A percentile compares a stretch with the other conserved stretches of the same genome.
These are phyloP conservation scores for Iris macrosiphon DNA, from an alignment of 106 monocot species.

Conservation along the genomic window DNA sequence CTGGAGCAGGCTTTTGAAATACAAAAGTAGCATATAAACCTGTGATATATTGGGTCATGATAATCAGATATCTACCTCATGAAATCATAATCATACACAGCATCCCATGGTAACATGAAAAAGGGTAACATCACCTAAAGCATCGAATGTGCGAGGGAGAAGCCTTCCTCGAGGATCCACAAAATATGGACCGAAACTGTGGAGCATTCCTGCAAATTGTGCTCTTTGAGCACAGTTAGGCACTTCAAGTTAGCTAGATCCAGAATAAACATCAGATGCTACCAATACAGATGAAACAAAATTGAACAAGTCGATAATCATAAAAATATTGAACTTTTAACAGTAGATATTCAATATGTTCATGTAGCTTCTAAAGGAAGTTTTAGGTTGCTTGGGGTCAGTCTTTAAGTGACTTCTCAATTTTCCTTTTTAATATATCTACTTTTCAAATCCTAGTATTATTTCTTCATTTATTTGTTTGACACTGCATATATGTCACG, in stretches of 20 bases:
- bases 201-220: constrained; percentile 75
- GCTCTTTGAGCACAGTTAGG: constrained; percentile 34
- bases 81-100: neutral
- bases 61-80: neutral
- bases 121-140: constrained; percentile 40
- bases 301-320: neutral
- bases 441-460: no score
- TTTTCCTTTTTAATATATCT: no score
- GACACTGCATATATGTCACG: no score
- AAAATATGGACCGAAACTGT: constrained; percentile 55
- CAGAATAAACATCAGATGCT: neutral
- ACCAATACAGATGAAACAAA: neutral
- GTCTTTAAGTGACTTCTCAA: no score
- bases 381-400: no score
- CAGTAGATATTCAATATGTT: no score
- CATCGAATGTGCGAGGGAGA: constrained; percentile 65
- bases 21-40: constrained; percentile 88
- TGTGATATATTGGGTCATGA: constrained; percentile 10
- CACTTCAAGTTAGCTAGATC: neutral
- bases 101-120: no score
- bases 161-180: constrained; percentile 90
- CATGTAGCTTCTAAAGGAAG: no score
- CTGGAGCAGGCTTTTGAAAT: constrained; percentile 89
- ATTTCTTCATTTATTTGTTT: no score
- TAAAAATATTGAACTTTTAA: neutral